Conservation (phyloP, 768 basidiomycete species). For the Leccinum subtestaceum region DNA sequence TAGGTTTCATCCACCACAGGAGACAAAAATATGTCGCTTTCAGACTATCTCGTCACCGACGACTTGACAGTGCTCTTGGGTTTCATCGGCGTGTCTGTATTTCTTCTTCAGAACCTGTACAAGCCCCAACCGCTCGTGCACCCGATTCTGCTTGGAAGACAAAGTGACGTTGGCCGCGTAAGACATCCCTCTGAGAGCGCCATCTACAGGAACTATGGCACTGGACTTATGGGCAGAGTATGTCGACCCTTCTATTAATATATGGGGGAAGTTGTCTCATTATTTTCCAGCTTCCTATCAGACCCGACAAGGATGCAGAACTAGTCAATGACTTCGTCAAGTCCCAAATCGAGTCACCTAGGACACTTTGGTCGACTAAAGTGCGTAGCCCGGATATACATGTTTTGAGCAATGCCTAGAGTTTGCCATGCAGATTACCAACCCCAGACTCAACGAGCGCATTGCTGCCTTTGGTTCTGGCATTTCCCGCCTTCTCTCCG, state of each 20-base stretch:
- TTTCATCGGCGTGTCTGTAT: constrained; percentile 72
- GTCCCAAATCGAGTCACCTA: constrained; percentile 59
- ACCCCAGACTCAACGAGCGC: constrained; percentile 65
- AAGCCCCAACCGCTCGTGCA: constrained; percentile 85
- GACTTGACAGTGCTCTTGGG: constrained; percentile 77
- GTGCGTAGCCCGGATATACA: constrained; percentile 37
- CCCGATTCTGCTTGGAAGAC: constrained; percentile 88
- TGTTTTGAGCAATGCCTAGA: not conserved
- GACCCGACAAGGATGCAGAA: constrained; percentile 70
- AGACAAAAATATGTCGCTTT: constrained; percentile 38
- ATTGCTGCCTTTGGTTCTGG: constrained; percentile 74
- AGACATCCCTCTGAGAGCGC: constrained; percentile 81
- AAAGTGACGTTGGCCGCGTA: constrained; percentile 85
- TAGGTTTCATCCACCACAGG: not conserved
- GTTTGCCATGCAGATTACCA: constrained; percentile 59
- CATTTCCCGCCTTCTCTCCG: constrained; percentile 53
- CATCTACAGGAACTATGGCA: constrained; percentile 87
- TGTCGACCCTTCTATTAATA: constrained; percentile 28
- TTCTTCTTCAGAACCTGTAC: constrained; percentile 74
- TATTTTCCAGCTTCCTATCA: constrained; percentile 59
- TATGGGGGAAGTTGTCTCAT: not conserved
- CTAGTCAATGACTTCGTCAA: constrained; percentile 65
- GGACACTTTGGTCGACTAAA: constrained; percentile 79
- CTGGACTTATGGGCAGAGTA: constrained; percentile 78
- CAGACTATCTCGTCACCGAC: constrained; percentile 68